Evolutionary conservation across 2,329 filamentous ascomycete species (phyloP).

Genomic region (Colletotrichum liriopes): DNA sequence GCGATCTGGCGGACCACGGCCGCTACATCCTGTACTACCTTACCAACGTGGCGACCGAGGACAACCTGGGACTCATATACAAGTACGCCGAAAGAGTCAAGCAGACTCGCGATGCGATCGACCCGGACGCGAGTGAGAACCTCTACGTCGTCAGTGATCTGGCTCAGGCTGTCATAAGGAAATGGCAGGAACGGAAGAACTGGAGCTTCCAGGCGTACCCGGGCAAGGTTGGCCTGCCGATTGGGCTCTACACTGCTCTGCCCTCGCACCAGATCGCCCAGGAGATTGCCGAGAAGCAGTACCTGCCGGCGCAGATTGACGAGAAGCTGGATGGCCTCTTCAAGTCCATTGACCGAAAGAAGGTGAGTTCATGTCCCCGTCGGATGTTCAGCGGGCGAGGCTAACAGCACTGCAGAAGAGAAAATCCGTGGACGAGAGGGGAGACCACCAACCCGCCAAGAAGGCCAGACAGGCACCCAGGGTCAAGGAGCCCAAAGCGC

Average conservation of each 20-base stretch:
- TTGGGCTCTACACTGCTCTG: constrained; percentile 82
- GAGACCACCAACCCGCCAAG: constrained; percentile 61
- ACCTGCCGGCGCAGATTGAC: constrained; percentile 82
- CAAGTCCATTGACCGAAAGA: constrained; percentile 79
- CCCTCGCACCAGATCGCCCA: constrained; percentile 85
- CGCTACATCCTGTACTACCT: constrained; percentile 94
- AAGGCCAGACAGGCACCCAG: constrained; percentile 57
- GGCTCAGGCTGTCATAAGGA: constrained; percentile 84
- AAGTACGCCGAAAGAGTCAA: constrained; percentile 95
- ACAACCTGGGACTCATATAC: constrained; percentile 90
- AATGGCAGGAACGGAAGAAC: constrained; percentile 87
- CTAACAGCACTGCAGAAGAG: constrained; percentile 66
- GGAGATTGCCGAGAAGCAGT: constrained; percentile 88
- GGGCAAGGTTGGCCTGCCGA: constrained; percentile 84
- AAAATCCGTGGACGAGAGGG: constrained; percentile 67
- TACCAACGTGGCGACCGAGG: constrained; percentile 84
- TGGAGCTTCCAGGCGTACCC: constrained; percentile 91
- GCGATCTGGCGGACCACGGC: constrained; percentile 85
- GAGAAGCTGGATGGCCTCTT: constrained; percentile 81
- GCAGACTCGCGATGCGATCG: constrained; percentile 86
- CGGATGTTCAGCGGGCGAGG: constrained; percentile 14
- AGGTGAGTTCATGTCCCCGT: constrained; percentile 59
- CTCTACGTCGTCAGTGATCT: constrained; percentile 92
- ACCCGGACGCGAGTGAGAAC: constrained; percentile 76
- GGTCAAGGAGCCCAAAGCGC: constrained; percentile 45